These are phyloP conservation scores for Colletotrichum sp. DNA, from an alignment of 2,329 filamentous ascomycete genomes.

Conservation along the genomic window DNA sequence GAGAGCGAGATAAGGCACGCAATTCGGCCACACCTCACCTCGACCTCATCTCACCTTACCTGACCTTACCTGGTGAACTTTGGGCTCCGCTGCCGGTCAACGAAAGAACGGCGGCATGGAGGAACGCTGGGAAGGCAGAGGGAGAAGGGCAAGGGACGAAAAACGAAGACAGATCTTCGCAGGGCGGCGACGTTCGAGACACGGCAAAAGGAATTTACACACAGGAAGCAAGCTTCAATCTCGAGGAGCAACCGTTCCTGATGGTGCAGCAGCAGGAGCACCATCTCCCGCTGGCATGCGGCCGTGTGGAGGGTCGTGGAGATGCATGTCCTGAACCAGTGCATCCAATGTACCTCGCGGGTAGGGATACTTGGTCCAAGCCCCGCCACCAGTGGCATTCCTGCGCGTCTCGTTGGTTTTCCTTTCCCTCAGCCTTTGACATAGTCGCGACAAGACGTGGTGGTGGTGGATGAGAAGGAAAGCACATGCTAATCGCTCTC, in stretches of 20 bases:
- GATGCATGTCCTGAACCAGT: not conserved
- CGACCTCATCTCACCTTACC: too few relatives aligned
- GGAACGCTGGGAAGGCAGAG: not conserved
- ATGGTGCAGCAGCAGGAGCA: not conserved
- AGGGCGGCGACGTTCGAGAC: not conserved
- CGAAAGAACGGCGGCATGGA: not conserved
- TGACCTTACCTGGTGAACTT: not conserved
- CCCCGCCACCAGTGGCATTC: conserved; percentile 16
- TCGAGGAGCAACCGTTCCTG: not conserved
- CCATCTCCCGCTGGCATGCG: not conserved
- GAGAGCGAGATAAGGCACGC: not conserved
- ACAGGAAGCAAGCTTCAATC: not conserved
- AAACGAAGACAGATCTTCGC: not conserved
- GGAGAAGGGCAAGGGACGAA: not conserved
- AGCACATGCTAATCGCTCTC: conserved; percentile 4
- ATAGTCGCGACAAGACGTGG: not conserved
- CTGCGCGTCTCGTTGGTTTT: conserved; percentile 6
- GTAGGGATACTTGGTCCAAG: conserved; percentile 11
- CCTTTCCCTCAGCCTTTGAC: conserved; percentile 3
- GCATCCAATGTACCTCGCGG: conserved; percentile 4
- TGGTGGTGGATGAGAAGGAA: not conserved
- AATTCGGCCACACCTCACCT: not conserved
- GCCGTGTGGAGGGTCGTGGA: not conserved
- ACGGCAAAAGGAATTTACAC: not conserved
- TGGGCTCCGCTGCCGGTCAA: not conserved